These are phyloP conservation scores for Quercus robur DNA, from an alignment of 306 rosid genomes.

Conservation along the genomic window DNA sequence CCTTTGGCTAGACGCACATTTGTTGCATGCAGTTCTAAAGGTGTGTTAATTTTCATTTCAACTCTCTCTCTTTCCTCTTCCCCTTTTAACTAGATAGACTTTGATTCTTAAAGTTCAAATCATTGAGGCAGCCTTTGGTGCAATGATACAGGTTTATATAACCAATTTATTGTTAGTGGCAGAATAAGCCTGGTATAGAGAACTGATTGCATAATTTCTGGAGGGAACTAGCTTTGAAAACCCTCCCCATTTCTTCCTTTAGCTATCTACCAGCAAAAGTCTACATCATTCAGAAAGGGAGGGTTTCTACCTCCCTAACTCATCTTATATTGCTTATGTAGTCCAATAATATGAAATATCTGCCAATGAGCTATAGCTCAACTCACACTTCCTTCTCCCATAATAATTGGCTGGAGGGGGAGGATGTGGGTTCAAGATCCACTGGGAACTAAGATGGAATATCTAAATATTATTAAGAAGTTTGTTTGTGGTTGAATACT, in stretches of 20 bases:
- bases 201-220: neutral
- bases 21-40: constrained; percentile 20
- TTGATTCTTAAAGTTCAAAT: neutral
- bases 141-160: neutral
- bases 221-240: neutral
- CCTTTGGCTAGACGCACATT: neutral
- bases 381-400: too few species aligned
- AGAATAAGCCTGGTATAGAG: neutral
- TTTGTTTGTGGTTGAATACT: neutral
- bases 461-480: neutral
- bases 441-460: neutral
- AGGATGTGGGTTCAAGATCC: too few species aligned
- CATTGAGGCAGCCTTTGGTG: neutral
- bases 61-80: neutral
- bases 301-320: neutral
- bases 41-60: constrained; percentile 12
- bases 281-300: neutral
- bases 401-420: too few species aligned
- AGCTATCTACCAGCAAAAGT: neutral
- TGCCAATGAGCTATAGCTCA: too few species aligned
- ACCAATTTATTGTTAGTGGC: neutral
- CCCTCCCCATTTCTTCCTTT: neutral
- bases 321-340: neutral
- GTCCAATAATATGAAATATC: neutral
- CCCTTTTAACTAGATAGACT: neutral